Percentiles rank a stretch among this genome's conserved stretches.
These are phyloP conservation scores for Lodderomyces orthopsilosis DNA, from an alignment of 1,139 yeast genomes.

Conservation along the genomic window DNA sequence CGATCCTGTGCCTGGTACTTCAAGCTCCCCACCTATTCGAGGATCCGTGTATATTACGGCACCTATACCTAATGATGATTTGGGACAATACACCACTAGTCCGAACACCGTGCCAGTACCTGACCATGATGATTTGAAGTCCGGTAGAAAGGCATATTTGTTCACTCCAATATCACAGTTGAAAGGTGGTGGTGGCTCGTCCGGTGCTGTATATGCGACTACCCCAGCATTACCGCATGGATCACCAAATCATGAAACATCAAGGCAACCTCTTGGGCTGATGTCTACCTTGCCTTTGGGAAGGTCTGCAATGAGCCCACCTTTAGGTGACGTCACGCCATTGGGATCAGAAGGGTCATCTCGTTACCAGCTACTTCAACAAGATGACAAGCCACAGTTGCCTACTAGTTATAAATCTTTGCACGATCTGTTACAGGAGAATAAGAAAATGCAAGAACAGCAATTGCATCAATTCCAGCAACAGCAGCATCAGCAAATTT, in stretches of 20 bases:
- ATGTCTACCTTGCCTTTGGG: constrained; percentile 2
- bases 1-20: constrained; percentile 74
- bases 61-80: constrained; percentile 70
- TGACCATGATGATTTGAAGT: constrained; percentile 53
- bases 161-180: constrained; percentile 49
- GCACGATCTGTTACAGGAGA: constrained; percentile 17
- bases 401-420: constrained; percentile 18
- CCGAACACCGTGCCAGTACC: constrained; percentile 52
- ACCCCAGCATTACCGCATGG: constrained; percentile 18
- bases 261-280: constrained; percentile 8
- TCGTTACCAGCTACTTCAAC: constrained; percentile 2
- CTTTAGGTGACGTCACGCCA: not conserved
- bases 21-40: constrained; percentile 79
- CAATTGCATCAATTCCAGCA: constrained; percentile 23
- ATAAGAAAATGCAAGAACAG: constrained; percentile 21
- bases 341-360: not conserved
- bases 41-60: constrained; percentile 88
- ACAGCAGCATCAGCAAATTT: constrained; percentile 20
- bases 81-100: constrained; percentile 65
- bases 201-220: constrained; percentile 25
- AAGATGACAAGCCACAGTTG: constrained; percentile 15
- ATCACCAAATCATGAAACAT: constrained; percentile 15
- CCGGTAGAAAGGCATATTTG: constrained; percentile 40
- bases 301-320: constrained; percentile 6
- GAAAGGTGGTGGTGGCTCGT: constrained; percentile 36